A percentile compares a stretch with the other conserved stretches of the same genome.
These are phyloP conservation scores for Staphylotrichum longicolle DNA, from an alignment of 495 filamentous ascomycete species.

Conservation along the genomic window DNA sequence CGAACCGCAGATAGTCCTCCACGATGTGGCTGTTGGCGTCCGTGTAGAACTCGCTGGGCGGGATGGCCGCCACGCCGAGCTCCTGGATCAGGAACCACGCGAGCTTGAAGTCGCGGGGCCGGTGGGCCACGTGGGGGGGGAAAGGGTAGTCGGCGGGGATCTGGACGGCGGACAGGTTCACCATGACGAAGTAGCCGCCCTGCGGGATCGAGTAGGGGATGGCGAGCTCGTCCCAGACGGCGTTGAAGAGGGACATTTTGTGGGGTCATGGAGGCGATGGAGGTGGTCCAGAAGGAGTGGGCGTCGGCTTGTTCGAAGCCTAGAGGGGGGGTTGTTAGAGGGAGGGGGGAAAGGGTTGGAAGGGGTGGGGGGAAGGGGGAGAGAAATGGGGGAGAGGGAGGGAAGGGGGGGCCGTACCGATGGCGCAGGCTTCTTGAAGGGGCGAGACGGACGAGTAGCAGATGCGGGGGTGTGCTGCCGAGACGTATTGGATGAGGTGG, in stretches of 20 bases:
- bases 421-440: conserved; percentile 92
- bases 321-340: conserved; percentile 7
- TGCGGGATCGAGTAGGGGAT: conserved; percentile 91
- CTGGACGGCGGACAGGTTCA: conserved; percentile 81
- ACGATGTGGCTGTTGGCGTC: conserved; percentile 75
- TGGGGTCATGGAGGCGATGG: conserved; percentile 76
- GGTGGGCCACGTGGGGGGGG: conserved; percentile 78
- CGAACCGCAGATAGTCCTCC: conserved; percentile 91
- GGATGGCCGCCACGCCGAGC: conserved; percentile 91
- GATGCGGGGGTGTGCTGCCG: conserved; percentile 90
- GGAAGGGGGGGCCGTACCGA: conserved; percentile 54
- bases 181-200: conserved; percentile 94
- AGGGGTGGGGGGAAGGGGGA: not conserved
- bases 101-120: conserved; percentile 90
- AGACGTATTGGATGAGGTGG: conserved; percentile 86
- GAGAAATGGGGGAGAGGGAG: not conserved
- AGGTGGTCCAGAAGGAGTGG: conserved; percentile 84
- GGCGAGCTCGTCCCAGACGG: conserved; percentile 82
- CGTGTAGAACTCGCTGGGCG: conserved; percentile 95
- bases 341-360: not conserved
- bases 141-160: conserved; percentile 80
- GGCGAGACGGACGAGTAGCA: conserved; percentile 94
- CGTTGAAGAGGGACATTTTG: conserved; percentile 87
- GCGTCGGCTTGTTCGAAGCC: conserved; percentile 85
- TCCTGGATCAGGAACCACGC: conserved; percentile 96